A percentile compares a stretch with the other conserved stretches of the same genome.
Evolutionary conservation across 805 yeast species (phyloP).

Genomic region (Schwanniomyces polymorphus): DNA sequence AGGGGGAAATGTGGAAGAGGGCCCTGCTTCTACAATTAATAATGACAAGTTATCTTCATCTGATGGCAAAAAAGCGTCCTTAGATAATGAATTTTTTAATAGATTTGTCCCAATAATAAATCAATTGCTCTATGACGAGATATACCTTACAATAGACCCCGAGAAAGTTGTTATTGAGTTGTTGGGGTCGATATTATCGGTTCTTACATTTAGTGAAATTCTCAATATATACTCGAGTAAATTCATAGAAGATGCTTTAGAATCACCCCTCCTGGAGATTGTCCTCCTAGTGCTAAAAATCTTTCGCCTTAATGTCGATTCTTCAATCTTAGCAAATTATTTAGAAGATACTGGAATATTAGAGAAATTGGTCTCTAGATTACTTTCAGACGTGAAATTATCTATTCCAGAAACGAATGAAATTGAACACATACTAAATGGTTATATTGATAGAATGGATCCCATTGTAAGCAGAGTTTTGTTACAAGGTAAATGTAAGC

Average conservation of each 20-base stretch:
- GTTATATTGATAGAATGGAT: background rate
- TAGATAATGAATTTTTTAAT: background rate
- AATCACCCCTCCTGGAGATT: conserved; percentile 1
- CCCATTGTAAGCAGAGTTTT: background rate
- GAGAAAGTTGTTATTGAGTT: conserved; percentile 10
- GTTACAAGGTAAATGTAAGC: conserved; percentile 4
- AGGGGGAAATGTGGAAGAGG: too few species aligned
- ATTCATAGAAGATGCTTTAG: conserved; percentile 9
- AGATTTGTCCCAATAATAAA: conserved; percentile 9
- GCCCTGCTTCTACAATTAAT: too few species aligned
- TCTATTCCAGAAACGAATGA: conserved; percentile 2
- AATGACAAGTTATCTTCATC: background rate
- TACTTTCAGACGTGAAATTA: conserved; percentile 1
- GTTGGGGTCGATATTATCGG: conserved; percentile 11
- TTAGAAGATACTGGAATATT: conserved; percentile 3
- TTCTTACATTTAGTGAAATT: conserved; percentile 12
- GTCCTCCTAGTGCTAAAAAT: conserved; percentile 4
- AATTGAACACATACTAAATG: conserved; percentile 3
- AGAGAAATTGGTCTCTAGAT: background rate
- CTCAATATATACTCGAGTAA: conserved; percentile 14
- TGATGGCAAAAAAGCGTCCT: background rate
- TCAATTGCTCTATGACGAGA: conserved; percentile 8
- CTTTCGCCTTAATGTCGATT: conserved; percentile 1
- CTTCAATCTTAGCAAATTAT: background rate
- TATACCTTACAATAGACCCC: conserved; percentile 14